These are phyloP conservation scores for Chenopodium formosanum DNA, from an alignment of 148 eudicot species.

Conservation along the genomic window DNA sequence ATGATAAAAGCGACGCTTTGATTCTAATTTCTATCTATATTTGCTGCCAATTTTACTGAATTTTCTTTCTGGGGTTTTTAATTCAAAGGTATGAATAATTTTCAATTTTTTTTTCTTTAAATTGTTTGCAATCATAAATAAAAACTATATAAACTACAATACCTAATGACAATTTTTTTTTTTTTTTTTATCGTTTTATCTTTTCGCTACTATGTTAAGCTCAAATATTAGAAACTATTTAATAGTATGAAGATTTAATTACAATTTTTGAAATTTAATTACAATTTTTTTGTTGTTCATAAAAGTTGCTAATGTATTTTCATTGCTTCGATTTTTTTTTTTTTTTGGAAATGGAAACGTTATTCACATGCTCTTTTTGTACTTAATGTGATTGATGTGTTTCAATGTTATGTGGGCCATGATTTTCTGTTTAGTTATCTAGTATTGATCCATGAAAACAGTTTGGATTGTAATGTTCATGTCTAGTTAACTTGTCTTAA, in stretches of 20 bases:
- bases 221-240: neutral
- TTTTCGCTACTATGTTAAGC: neutral
- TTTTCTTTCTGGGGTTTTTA: conserved; percentile 18
- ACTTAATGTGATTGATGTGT: conserved; percentile 16
- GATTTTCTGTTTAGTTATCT: neutral
- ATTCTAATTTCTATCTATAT: neutral
- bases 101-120: neutral
- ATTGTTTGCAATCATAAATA: neutral
- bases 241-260: neutral
- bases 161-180: neutral
- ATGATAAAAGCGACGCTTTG: conserved; percentile 19
- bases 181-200: neutral
- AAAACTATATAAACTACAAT: too few species aligned
- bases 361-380: conserved; percentile 7
- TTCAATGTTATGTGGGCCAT: conserved; percentile 7
- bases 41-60: conserved; percentile 8
- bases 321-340: neutral
- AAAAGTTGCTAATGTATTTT: neutral
- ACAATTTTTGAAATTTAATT: neutral
- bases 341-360: neutral
- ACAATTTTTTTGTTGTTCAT: neutral
- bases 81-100: conserved; percentile 25
- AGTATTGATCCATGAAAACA: neutral
- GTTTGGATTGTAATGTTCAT: neutral
- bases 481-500: neutral